Evolutionary conservation across 305 asterid genomes (phyloP).

Genomic region (Striga hermonthica): DNA sequence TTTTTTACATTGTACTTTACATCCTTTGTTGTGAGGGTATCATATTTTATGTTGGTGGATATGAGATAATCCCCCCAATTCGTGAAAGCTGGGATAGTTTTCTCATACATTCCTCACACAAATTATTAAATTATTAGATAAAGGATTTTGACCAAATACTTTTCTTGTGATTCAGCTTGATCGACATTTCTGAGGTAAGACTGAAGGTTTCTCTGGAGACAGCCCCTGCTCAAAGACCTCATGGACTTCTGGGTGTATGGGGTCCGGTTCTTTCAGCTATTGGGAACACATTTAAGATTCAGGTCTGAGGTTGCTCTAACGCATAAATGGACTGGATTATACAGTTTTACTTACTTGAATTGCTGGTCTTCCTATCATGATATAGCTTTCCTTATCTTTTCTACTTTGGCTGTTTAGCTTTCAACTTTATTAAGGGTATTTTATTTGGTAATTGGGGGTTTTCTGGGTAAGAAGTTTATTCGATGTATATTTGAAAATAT

Average conservation of each 20-base stretch:
- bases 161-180: slow-evolving; percentile 59
- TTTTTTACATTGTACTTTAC: neutral
- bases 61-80: slow-evolving; percentile 13
- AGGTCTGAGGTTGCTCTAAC: slow-evolving; percentile 45
- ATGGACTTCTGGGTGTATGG: slow-evolving; percentile 94
- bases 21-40: neutral
- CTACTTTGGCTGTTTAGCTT: neutral
- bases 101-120: slow-evolving; percentile 12
- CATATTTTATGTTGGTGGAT: slow-evolving; percentile 13
- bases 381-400: neutral
- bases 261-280: slow-evolving; percentile 95
- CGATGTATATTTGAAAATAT: too few relatives aligned
- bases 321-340: slow-evolving; percentile 25
- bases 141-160: slow-evolving; percentile 20
- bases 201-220: slow-evolving; percentile 90
- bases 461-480: too few relatives aligned
- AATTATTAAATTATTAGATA: slow-evolving; percentile 18
- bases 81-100: slow-evolving; percentile 17
- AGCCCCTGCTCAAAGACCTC: slow-evolving; percentile 89
- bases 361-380: neutral
- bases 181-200: slow-evolving; percentile 90
- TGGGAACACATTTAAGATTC: slow-evolving; percentile 93
- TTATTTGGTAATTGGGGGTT: too few relatives aligned
- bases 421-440: neutral
- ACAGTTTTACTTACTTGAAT: slow-evolving; percentile 18